These are phyloP conservation scores for Schizophyllum commune DNA, from an alignment of 1,284 basidiomycete species.

Conservation along the genomic window DNA sequence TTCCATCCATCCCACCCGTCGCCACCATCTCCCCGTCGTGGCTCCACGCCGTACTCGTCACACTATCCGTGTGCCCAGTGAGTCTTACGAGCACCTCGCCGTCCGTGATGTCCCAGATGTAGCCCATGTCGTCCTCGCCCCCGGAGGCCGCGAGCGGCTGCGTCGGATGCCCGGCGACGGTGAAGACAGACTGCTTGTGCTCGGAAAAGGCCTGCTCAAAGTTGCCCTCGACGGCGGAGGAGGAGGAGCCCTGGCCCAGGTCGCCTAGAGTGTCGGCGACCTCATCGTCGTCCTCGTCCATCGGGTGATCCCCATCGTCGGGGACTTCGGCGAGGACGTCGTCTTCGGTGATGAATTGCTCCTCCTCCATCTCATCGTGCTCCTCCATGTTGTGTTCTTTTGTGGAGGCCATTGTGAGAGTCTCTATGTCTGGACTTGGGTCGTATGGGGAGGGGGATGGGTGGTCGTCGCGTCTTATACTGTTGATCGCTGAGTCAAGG, in stretches of 20 bases:
- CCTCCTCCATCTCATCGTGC: constrained; percentile 34
- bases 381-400: constrained; percentile 24
- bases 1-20: constrained; percentile 97
- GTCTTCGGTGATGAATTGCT: constrained; percentile 51
- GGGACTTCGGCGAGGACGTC: constrained; percentile 58
- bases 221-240: constrained; percentile 40
- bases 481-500: background rate
- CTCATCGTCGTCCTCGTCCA: constrained; percentile 68
- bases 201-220: constrained; percentile 58
- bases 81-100: constrained; percentile 80
- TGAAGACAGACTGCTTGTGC: constrained; percentile 78
- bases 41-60: constrained; percentile 77
- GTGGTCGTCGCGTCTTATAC: background rate
- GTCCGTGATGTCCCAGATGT: constrained; percentile 86
- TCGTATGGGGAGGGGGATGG: too few relatives aligned
- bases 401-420: background rate
- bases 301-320: constrained; percentile 63
- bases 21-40: constrained; percentile 87
- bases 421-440: background rate
- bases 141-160: constrained; percentile 85
- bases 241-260: constrained; percentile 27
- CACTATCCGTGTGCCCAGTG: constrained; percentile 90
- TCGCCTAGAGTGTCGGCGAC: constrained; percentile 38
- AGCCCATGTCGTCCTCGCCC: constrained; percentile 93
- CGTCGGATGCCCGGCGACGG: constrained; percentile 80